Evolutionary conservation across 768 basidiomycete species (phyloP).

Genomic region (Phanerodontia chrysosporium): DNA sequence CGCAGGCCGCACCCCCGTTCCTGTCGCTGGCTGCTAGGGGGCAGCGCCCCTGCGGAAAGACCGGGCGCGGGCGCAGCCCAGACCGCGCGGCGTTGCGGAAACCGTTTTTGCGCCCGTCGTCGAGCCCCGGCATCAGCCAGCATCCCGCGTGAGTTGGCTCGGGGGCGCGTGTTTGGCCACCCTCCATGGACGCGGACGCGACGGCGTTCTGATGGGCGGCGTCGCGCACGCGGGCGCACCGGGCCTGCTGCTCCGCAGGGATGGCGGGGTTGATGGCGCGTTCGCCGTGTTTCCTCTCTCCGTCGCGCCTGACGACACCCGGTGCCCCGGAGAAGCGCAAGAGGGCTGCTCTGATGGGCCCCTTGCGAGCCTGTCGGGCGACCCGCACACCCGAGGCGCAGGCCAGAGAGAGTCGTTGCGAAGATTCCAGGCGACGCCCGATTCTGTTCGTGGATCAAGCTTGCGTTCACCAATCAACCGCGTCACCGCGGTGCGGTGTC

Average conservation of each 20-base stretch:
- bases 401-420: not conserved
- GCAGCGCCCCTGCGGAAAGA: not conserved
- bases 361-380: not conserved
- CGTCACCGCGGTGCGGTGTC: not conserved
- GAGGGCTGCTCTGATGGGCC: not conserved
- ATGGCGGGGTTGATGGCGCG: not conserved
- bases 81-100: not conserved
- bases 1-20: not conserved
- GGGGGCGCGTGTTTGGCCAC: not conserved
- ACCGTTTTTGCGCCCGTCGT: not conserved
- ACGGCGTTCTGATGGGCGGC: not conserved
- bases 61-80: not conserved
- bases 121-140: not conserved
- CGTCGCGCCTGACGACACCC: not conserved
- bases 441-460: not conserved
- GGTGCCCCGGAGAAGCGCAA: not conserved
- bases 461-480: not conserved
- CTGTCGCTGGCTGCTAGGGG: not conserved
- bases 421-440: not conserved
- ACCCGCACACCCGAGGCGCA: not conserved
- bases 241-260: not conserved
- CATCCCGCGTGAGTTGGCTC: not conserved
- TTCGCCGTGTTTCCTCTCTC: no score
- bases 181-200: not conserved
- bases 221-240: not conserved